Base-by-base conservation (phyloP, 441 rosid genomes). In the Populus hybrid region DNA sequence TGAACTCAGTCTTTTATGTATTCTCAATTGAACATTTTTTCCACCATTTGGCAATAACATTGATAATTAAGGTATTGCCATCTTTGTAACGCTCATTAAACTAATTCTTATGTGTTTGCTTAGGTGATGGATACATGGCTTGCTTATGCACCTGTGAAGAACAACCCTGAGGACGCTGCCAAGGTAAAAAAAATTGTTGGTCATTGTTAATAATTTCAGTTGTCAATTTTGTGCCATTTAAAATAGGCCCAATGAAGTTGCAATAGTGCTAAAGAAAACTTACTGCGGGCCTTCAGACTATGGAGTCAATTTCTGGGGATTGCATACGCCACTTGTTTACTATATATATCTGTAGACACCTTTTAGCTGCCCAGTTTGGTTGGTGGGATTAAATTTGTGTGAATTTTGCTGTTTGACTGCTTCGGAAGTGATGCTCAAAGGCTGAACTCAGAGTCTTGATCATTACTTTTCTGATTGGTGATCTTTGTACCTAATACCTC, bases 81-180 rank as follows among this genome's bases (percentile, higher is more conserved):
- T 70, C 40, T 18, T 30, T 50, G 16, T 72, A 14, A 3, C 3
- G 2, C 75, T 71, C 34, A 50, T 21, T 18, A 38, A 72, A 69
- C 50, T 72, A 74, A 46, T 38, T 77, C 7, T 46, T 59, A 35
- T 74, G 65, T 66, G 23, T 26, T 14, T 72, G 76, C 77, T 53
- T 84, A 95, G 99, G 94, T 93, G 78, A 83, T 91, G 90, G 98
- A 92, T 80, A 8, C 91, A 50, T 89, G 96, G 96, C 85, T 92
- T 75, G 96, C 89, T 75, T 92, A 92, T 80, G 90, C 96, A 82
- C 96, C 96, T 12, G 96, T 90, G 82, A 92, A 90, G 89, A 92
- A 89, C 86, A 90, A 92, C 76, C 90, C 96, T 10, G 96, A 88
- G 82, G 96, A 95, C 83, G 82, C 86, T 50, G 84, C 86, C 28